Evolutionary conservation across 1,139 yeast species (phyloP).

Genomic region (Diutina scorzettiae): DNA sequence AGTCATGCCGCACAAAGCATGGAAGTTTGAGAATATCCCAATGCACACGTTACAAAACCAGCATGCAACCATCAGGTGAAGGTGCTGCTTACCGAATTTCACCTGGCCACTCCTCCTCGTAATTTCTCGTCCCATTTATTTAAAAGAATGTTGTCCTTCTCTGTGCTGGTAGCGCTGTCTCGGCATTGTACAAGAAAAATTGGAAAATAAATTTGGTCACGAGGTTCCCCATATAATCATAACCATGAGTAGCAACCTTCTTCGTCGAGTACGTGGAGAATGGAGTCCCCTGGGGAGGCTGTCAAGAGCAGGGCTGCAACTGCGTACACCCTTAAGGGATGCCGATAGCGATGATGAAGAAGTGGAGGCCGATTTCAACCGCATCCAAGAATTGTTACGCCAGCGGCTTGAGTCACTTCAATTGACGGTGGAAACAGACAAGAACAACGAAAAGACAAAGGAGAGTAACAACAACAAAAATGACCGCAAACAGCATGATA

Average conservation of each 20-base stretch:
- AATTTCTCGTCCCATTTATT: no score
- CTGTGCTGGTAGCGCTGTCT: no score
- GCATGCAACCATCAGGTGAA: no score
- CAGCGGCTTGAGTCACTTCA: constrained; percentile 26
- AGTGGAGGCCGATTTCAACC: constrained; percentile 28
- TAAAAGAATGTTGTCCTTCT: no score
- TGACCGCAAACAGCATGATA: constrained; percentile 21
- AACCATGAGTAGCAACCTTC: not conserved
- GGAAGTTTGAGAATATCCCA: no score
- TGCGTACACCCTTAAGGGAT: constrained; percentile 30
- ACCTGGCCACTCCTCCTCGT: no score
- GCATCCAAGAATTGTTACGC: constrained; percentile 29
- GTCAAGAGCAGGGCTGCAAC: constrained; percentile 6
- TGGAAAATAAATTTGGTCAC: no score
- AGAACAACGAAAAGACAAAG: constrained; percentile 11
- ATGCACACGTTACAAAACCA: no score
- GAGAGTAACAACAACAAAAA: constrained; percentile 9
- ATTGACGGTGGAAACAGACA: constrained; percentile 11
- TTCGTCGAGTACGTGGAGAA: constrained; percentile 1
- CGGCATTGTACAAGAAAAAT: no score
- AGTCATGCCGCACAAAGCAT: no score
- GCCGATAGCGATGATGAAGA: constrained; percentile 34
- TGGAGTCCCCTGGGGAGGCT: constrained; percentile 3
- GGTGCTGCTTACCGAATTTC: no score
- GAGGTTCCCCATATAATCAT: no score